phyloP scores from a whole-genome alignment of 768 basidiomycete genomes.

The Boletales sp. region DNA sequence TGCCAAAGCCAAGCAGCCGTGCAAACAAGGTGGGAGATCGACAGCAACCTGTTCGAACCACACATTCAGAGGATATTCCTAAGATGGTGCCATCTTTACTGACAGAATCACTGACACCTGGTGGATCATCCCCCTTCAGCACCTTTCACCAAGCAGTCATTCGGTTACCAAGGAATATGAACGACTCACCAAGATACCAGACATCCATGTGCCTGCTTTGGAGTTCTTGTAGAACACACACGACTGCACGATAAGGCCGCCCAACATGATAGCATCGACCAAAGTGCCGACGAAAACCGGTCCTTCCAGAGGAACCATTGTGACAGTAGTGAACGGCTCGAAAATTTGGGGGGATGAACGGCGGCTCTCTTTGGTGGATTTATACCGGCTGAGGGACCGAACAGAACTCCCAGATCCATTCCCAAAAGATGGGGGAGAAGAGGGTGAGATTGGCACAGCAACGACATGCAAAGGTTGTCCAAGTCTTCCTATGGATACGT shows the following conservation, averaged over 20 bases:
- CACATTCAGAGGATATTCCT: conserved; percentile 4
- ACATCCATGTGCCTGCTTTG: conserved; percentile 9
- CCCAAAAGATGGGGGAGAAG: conserved; percentile 4
- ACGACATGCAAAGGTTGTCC: neutral
- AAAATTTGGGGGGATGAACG: neutral
- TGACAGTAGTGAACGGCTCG: neutral
- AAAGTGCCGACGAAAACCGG: conserved; percentile 21
- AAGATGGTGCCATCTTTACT: neutral
- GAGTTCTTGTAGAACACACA: conserved; percentile 25
- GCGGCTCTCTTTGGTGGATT: conserved; percentile 1
- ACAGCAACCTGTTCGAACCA: conserved; percentile 10
- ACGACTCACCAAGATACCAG: conserved; percentile 17
- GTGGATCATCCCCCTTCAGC: neutral
- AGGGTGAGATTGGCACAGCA: conserved; percentile 10
- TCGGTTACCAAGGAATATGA: neutral
- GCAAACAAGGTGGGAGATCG: conserved; percentile 15
- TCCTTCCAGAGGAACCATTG: conserved; percentile 24
- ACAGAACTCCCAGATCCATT: conserved; percentile 2
- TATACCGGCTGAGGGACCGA: conserved; percentile 14
- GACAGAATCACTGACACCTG: conserved; percentile 18
- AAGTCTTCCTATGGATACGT: conserved; percentile 6
- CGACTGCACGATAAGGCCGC: conserved; percentile 23
- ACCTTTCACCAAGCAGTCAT: neutral
- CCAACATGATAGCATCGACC: conserved; percentile 20
- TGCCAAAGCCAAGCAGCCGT: conserved; percentile 20